Conservation (phyloP, 306 rosid species). For the Pterocarpus macrocarpus region DNA sequence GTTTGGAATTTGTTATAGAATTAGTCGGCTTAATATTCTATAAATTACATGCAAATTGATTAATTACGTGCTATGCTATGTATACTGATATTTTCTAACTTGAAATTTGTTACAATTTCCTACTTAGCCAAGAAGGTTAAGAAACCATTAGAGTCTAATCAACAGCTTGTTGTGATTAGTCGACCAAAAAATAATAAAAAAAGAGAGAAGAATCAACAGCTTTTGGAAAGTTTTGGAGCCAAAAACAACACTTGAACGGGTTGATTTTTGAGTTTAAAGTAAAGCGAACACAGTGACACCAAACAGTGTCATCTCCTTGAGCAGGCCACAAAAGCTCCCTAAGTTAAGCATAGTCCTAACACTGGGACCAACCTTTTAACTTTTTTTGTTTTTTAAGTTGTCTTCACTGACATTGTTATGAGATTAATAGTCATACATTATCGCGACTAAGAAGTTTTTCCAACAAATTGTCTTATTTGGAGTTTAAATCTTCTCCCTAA, state of each 20-base stretch:
- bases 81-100: background rate
- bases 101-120: background rate
- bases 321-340: too few species aligned
- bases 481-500: too few species aligned
- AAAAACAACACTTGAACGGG: background rate
- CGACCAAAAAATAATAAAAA: background rate
- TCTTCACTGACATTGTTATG: too few species aligned
- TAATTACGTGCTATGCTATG: background rate
- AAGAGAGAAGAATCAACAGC: background rate
- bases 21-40: background rate
- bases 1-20: background rate
- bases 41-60: constrained; percentile 21
- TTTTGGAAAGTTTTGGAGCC: constrained; percentile 17
- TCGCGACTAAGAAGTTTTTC: too few species aligned
- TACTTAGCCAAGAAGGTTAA: background rate
- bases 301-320: background rate
- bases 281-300: background rate
- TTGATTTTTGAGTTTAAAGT: background rate
- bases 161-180: background rate
- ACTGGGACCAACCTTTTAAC: too few species aligned
- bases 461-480: too few species aligned
- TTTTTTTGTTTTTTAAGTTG: too few species aligned
- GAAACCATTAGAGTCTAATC: background rate
- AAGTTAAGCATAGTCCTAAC: too few species aligned
- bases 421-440: too few species aligned